Conservation (phyloP, 352 stramenopile species). For the Pythium scleroteichum region DNA sequence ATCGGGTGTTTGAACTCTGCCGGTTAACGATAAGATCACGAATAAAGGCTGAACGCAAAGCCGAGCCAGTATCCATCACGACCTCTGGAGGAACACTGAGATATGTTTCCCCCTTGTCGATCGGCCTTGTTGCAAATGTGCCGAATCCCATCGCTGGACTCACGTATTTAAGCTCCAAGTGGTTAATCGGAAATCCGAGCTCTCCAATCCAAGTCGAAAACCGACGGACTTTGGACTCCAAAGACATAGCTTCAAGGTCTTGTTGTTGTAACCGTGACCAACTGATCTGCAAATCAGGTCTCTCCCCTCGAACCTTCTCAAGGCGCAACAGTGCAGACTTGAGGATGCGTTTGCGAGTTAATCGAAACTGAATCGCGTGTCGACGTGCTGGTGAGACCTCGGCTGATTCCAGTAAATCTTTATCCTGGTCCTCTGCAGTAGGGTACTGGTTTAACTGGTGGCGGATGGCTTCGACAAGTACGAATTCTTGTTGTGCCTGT, state of each 20-base stretch:
- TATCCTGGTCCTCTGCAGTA: slow-evolving; percentile 47
- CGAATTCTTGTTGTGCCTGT: neutral
- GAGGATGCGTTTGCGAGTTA: slow-evolving; percentile 58
- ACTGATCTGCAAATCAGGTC: neutral
- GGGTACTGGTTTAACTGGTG: slow-evolving; percentile 30
- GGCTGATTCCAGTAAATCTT: neutral
- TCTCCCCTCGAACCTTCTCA: neutral
- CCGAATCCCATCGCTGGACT: slow-evolving; percentile 59
- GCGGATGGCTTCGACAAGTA: slow-evolving; percentile 12
- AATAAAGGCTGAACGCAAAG: slow-evolving; percentile 48
- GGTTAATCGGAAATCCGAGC: slow-evolving; percentile 41
- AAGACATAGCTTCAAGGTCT: neutral
- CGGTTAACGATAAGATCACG: slow-evolving; percentile 17
- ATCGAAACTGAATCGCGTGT: slow-evolving; percentile 46
- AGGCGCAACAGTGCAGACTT: slow-evolving; percentile 18
- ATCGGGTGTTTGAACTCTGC: neutral
- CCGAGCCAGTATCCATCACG: slow-evolving; percentile 75
- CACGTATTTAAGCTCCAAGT: slow-evolving; percentile 58
- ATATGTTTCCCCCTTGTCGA: slow-evolving; percentile 71
- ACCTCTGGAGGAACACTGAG: slow-evolving; percentile 64
- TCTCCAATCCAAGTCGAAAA: slow-evolving; percentile 38
- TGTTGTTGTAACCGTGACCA: neutral
- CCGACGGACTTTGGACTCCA: slow-evolving; percentile 8
- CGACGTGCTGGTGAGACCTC: neutral
- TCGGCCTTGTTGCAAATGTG: slow-evolving; percentile 52